Evolutionary conservation across 257 asterid species (phyloP).

Genomic region (Fraxinus americana): DNA sequence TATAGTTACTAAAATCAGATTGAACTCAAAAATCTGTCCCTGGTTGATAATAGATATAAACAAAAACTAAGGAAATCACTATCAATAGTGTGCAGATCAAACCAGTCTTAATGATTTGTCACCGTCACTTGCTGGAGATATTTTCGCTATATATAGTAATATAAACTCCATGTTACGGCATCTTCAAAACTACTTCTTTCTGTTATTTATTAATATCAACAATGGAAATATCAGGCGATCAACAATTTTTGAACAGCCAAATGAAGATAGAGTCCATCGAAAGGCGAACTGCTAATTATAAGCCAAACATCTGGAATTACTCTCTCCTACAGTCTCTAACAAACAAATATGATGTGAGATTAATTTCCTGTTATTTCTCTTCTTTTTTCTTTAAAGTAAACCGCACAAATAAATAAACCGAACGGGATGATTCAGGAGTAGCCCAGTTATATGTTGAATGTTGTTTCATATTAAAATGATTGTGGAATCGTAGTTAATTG

Average conservation of each 20-base stretch:
- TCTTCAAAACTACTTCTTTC: not conserved
- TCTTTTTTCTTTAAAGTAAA: not conserved
- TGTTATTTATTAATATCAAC: not conserved
- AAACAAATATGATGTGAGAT: slow-evolving; percentile 34
- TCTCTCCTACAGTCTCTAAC: slow-evolving; percentile 43
- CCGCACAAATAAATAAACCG: too few species aligned
- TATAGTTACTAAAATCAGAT: too few species aligned
- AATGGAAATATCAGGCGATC: not conserved
- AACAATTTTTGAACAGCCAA: not conserved
- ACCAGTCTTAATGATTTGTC: too few species aligned
- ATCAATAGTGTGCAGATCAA: too few species aligned
- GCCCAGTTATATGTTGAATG: too few species aligned
- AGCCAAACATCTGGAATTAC: slow-evolving; percentile 65
- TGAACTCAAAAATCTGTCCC: too few species aligned
- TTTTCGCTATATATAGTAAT: too few species aligned
- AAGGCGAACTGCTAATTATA: slow-evolving; percentile 61
- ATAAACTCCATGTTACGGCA: not conserved
- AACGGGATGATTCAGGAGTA: too few species aligned
- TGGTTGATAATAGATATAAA: too few species aligned
- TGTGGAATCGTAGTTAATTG: not conserved
- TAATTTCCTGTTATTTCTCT: not conserved
- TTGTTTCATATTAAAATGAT: not conserved
- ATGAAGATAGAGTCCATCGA: not conserved
- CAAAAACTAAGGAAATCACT: too few species aligned
- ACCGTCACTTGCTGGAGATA: too few species aligned